Evolutionary conservation across 495 filamentous ascomycete species (phyloP), one percentile per base, ranked within the genome.

Genomic region (Penicillium dipodomyicola): DNA sequence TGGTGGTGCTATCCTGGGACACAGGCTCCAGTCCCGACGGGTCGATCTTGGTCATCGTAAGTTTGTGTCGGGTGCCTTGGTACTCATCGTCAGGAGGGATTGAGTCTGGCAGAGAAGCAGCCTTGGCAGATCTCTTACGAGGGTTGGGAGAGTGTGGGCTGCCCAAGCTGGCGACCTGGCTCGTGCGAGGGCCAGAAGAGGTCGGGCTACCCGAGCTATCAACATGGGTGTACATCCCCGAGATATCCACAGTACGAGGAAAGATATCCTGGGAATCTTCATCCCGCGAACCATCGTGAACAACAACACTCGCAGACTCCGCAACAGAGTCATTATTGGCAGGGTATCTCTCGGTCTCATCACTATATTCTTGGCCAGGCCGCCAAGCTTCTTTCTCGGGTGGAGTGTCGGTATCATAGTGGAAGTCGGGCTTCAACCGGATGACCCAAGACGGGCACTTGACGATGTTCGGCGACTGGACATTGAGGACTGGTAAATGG

Each of bases 81-180:
- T 54, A 39, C 20, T 35, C 39, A 9, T 48, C 42, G 10, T 47
- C 52, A 10, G 42, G 32, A 1, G 51, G 42, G 11, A 55, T 61
- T 12, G 62, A 63, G 40, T 69, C 65, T 15, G 68, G 51, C 2
- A 73, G 48, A 3, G 63, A 68, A 5, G 68, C 70, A 40, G 58
- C 61, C 22, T 56, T 59, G 5, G 68, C 70, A 48, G 56, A 65
- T 55, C 68, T 60, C 42, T 71, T 71, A 14, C 61, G 48, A 23
- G 61, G 51, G 23, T 52, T 60, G 8, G 42, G 47, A 0, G 46
- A 55, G 11, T 10, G 48, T 17, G 9, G 10, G 10, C 35, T 10
- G 15, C 39, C 49, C 8, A 25, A 17, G 7, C 20, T 25, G 14
- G 33, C 17, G 7, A 32, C 27, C 15, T 32, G 48, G 5, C 67